Base-by-base conservation (phyloP, 2,329 filamentous ascomycete species). In the Fulvia fulva region DNA sequence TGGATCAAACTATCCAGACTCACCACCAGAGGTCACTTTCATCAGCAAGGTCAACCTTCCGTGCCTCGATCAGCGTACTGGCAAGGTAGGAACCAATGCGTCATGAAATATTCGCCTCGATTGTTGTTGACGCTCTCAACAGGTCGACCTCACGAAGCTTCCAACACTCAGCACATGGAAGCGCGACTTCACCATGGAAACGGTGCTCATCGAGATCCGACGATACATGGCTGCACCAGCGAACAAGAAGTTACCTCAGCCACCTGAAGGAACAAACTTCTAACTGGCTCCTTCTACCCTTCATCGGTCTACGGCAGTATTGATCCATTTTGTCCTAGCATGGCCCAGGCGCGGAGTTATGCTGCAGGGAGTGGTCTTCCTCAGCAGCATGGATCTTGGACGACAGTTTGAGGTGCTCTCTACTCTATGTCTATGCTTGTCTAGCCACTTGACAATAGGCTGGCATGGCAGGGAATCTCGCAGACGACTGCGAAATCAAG, bases 41-140 rank as follows among this genome's bases (percentile, higher is more conserved):
- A 86, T 94, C 69, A 96, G 89, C 70, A 89, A 91, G 76, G 88
- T 99, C 78, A 97, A 97, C 78, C 84, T 97, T n/a, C 94, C 94
- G 25, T 96, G 93, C 70, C 94, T 99, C 53, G 89, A 93, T 76
- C 80, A 83, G 63, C 83, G 80, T 66, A 89, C 89, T 63, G 94
- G 94, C 71, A 84, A 85, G 78, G 87, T 89, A 75, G 59, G 71
- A 7, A 9, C 19, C 23, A 41, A 14, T 41, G n/a, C 37, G 4
- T n/a, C 37, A 41, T 41, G 37, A 7, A n/a, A n/a, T 19, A n/a
- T 51, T 25, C 3, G 19, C 41, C 16, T 41, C 46, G 2, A 43
- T 26, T 32, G 28, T 37, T n/a, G 26, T 23, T 46, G 55, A 56
- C 14, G 32, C 8, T 8, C 9, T n/a, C 34, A 23, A 19, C 56